Conservation (phyloP, 805 yeast genomes). For the Candida palmyrensis region DNA sequence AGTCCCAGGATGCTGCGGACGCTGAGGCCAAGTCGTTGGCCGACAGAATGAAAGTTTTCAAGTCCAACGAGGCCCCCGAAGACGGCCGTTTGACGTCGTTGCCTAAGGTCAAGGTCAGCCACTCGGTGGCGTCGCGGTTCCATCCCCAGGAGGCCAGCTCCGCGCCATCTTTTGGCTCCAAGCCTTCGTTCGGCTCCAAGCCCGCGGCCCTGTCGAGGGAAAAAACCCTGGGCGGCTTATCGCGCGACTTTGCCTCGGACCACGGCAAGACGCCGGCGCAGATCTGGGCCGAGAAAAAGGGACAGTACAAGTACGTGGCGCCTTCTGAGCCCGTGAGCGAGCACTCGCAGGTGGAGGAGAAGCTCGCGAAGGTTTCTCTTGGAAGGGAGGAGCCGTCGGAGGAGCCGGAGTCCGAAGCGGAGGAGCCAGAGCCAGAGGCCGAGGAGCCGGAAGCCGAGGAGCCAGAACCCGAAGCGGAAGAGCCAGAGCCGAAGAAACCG, state of each 20-base stretch:
- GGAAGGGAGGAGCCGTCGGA: slow-evolving; percentile 8
- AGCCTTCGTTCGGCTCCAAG: slow-evolving; percentile 28
- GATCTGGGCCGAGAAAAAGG: slow-evolving; percentile 89
- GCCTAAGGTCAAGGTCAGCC: slow-evolving; percentile 56
- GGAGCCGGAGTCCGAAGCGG: slow-evolving; percentile 10
- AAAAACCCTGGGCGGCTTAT: slow-evolving; percentile 53
- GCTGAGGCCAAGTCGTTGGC: slow-evolving; percentile 45
- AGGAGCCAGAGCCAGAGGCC: slow-evolving; percentile 8
- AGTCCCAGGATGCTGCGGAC: slow-evolving; percentile 40
- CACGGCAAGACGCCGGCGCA: slow-evolving; percentile 93
- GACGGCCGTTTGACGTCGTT: slow-evolving; percentile 53
- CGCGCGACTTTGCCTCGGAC: slow-evolving; percentile 57
- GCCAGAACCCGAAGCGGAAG: slow-evolving; percentile 16
- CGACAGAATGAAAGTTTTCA: slow-evolving; percentile 41
- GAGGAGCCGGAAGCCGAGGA: slow-evolving; percentile 6
- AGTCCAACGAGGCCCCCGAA: slow-evolving; percentile 19
- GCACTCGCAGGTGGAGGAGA: slow-evolving; percentile 12
- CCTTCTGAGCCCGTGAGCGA: slow-evolving; percentile 10
- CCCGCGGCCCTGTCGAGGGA: slow-evolving; percentile 29
- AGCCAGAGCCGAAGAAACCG: slow-evolving; percentile 17
- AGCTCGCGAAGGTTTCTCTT: slow-evolving; percentile 8
- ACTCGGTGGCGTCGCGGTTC: slow-evolving; percentile 48
- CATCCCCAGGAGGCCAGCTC: slow-evolving; percentile 27
- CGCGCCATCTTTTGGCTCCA: slow-evolving; percentile 28
- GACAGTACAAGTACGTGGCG: slow-evolving; percentile 47